Evolutionary conservation across 345 rosid species (phyloP), one percentile per base, ranked within the genome.

Genomic region (Garcia nutans): DNA sequence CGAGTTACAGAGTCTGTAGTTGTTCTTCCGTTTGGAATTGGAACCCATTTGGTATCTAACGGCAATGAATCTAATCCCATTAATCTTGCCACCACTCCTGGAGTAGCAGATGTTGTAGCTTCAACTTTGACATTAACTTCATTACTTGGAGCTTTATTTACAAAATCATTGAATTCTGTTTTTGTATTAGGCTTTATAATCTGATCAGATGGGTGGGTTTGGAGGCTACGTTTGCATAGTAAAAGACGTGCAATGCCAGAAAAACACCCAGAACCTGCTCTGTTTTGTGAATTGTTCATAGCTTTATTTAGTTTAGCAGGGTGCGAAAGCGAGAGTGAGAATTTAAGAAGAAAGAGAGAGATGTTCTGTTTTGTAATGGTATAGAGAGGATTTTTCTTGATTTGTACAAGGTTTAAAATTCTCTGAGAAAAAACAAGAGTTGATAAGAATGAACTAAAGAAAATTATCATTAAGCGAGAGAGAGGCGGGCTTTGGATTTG

Each of bases 41-140:
- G 85, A 49, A 79, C 72, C 84, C 81, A 81, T 70, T 74, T 81
- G 64, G 85, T 71, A 24, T 82, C 88, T 6, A 92, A 94, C 8
- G 93, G 96, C 80, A 87, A 69, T 0, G 97, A 86, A 6, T 90
- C 94, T 19, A 93, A 78, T 1, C 99, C 97, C 99, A 95, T 95
- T 57, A 95, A 80, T 83, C 89, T 90, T 7, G 99, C 94, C 50
- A 93, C 97, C 24, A 95, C 80, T 65, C 96, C 92, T 0, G 95
- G 87, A 42, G 65, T 76, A 41, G 74, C 22, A 31, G 73, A 16
- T 56, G 71, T 79, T 41, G 73, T 12, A 50, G 73, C n/a, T 52
- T 80, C 66, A 56, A 72, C 55, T 77, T 63, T 65, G 70, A 68
- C 64, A 44, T 50, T 24, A 17, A 31, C 52, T 49, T 60, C 74